Evolutionary conservation across 805 yeast species (phyloP), one percentile per base, ranked within the genome.

Genomic region (Hanseniaspora taiwanica): DNA sequence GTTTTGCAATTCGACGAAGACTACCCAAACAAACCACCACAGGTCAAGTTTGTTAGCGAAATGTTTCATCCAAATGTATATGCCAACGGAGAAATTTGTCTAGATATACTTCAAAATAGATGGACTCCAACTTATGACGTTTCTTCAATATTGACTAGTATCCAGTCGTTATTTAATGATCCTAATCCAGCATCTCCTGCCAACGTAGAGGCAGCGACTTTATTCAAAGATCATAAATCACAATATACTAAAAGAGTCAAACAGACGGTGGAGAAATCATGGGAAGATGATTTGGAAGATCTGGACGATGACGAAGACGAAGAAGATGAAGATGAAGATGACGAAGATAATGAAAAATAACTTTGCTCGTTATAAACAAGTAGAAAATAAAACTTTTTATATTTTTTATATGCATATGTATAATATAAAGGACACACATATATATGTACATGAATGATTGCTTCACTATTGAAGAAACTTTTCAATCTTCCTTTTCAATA

Each of bases 121-220:
- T 91, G 98, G 98, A 81, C 94, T 20, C 98, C 98, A 10, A 91
- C 98, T 1, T 91, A 89, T 56, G 98, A 91, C 55, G 98, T 91
- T 29, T 86, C 95, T 9, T 85, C 95, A 10, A 89, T 91, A 42
- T 68, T 91, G 50, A 91, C 98, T 1, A 83, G 95, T 21, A 78
- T 91, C 43, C 98, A 91, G 59, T 78, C 87, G 42, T 69, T 91
- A 46, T 68, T 91, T 50, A 91, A 91, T 61, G 98, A 91, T 58
- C 98, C 98, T 14, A 91, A 91, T 58, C 93, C 87, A 37, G 78
- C 87, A 39, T 82, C 95, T 19, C 98, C 98, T 1, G 98, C 98
- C 1, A 91, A 91, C 52, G 97, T 84, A 6, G 98, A 91, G 60
- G 97, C 97, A 4, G 96, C 98, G 2, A 87, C 85, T 47, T 66